These are phyloP conservation scores for Coniferiporia weirii DNA, from an alignment of 1,284 basidiomycete genomes.

Conservation along the genomic window DNA sequence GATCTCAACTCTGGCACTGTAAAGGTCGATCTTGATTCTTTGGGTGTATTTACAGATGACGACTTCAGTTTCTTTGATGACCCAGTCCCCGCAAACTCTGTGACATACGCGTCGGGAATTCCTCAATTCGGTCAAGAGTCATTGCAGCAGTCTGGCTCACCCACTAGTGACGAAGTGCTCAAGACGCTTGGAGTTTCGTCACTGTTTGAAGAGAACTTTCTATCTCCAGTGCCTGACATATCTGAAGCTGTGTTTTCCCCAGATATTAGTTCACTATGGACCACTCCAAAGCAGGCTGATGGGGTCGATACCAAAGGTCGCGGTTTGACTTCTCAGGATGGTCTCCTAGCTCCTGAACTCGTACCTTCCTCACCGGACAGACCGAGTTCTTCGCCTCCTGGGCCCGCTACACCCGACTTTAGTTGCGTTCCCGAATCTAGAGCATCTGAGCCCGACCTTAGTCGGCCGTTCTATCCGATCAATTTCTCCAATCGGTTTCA, in stretches of 20 bases:
- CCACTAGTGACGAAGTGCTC: constrained; percentile 24
- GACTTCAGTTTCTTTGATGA: constrained; percentile 75
- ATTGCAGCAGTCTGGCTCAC: constrained; percentile 18
- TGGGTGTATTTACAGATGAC: constrained; percentile 60
- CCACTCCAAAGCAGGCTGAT: constrained; percentile 23
- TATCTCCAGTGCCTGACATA: constrained; percentile 24
- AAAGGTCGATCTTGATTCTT: constrained; percentile 32
- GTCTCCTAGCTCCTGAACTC: constrained; percentile 27
- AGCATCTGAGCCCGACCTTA: constrained; percentile 19
- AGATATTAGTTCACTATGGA: constrained; percentile 27
- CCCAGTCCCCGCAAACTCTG: constrained; percentile 25
- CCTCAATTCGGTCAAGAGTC: constrained; percentile 1
- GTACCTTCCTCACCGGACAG: constrained; percentile 38
- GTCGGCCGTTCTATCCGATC: constrained; percentile 56
- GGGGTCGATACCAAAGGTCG: constrained; percentile 27
- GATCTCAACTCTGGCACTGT: background rate
- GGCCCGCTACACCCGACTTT: constrained; percentile 49
- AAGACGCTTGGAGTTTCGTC: constrained; percentile 28
- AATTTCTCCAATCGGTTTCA: constrained; percentile 60
- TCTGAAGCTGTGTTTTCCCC: constrained; percentile 8
- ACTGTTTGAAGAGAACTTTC: constrained; percentile 26
- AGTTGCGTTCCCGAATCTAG: constrained; percentile 10
- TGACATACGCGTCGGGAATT: constrained; percentile 20
- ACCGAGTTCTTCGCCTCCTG: constrained; percentile 35
- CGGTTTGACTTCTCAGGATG: constrained; percentile 23